A percentile compares a stretch with the other conserved stretches of the same genome.
These are phyloP conservation scores for Spatholobus suberectus DNA, from an alignment of 306 rosid species.

Conservation along the genomic window DNA sequence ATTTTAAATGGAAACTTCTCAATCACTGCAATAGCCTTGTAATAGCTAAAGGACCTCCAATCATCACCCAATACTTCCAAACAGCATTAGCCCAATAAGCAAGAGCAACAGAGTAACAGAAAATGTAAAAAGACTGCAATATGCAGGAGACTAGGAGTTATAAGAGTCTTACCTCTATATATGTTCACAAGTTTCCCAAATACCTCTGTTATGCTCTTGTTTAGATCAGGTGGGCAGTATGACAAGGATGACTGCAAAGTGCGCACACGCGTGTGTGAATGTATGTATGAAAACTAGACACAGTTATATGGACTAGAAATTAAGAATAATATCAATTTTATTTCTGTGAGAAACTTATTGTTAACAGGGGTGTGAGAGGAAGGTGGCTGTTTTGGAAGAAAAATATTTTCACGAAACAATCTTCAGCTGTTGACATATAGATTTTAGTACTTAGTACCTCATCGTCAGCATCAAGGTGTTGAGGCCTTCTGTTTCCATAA, in stretches of 20 bases:
- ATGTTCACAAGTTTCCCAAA: constrained; percentile 87
- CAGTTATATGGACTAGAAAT: neutral
- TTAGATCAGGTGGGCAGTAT: constrained; percentile 83
- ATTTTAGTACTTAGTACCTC: constrained; percentile 50
- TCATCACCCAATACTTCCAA: constrained; percentile 89
- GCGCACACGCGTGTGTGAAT: neutral
- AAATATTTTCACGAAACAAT: constrained; percentile 13
- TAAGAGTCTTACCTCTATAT: constrained; percentile 71
- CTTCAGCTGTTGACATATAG: constrained; percentile 11
- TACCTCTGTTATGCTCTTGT: constrained; percentile 79
- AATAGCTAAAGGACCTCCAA: constrained; percentile 91
- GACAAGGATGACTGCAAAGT: constrained; percentile 57
- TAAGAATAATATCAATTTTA: neutral
- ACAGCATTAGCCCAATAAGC: constrained; percentile 41
- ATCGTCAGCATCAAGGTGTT: constrained; percentile 45
- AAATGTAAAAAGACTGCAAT: neutral
- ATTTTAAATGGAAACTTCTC: constrained; percentile 85
- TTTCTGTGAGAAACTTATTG: constrained; percentile 22
- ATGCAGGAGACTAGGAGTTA: neutral
- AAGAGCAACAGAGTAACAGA: constrained; percentile 34
- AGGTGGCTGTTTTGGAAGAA: neutral
- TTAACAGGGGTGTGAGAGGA: neutral
- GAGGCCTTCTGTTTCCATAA: constrained; percentile 40
- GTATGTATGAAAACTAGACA: neutral
- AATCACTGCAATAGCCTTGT: constrained; percentile 85